phyloP scores from a whole-genome alignment of 257 asterid genomes.

The Nicotiana obtusifolia region DNA sequence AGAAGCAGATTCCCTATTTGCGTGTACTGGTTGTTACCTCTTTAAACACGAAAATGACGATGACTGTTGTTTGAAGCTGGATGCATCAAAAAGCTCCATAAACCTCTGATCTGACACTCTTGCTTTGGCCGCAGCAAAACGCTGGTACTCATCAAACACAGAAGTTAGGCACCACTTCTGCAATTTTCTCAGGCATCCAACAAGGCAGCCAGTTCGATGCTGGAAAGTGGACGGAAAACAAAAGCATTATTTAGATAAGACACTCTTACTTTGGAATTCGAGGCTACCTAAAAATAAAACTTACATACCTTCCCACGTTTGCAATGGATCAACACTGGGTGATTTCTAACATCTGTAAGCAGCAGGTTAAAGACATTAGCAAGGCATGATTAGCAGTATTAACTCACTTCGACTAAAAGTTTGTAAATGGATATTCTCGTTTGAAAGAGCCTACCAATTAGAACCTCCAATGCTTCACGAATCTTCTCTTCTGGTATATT shows the following conservation, averaged over 20 bases:
- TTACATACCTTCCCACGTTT: conserved; percentile 74
- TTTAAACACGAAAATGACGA: conserved; percentile 40
- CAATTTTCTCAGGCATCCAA: conserved; percentile 77
- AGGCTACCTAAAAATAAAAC: not conserved
- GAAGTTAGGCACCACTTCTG: conserved; percentile 84
- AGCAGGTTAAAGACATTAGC: not conserved
- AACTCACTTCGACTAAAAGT: not conserved
- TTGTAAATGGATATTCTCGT: not conserved
- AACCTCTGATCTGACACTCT: conserved; percentile 83
- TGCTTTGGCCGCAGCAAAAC: conserved; percentile 86
- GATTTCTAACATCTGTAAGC: conserved; percentile 58
- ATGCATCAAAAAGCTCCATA: conserved; percentile 68
- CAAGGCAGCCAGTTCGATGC: conserved; percentile 92
- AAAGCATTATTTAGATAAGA: not conserved
- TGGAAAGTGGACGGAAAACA: conserved; percentile 23
- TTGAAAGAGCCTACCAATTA: conserved; percentile 36
- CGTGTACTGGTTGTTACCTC: conserved; percentile 25
- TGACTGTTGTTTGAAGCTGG: conserved; percentile 45
- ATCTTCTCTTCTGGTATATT: conserved; percentile 75
- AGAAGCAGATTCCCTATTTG: not conserved
- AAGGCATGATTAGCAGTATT: not conserved
- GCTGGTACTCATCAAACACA: conserved; percentile 80
- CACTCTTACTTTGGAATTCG: not conserved
- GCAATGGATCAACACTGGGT: conserved; percentile 75
- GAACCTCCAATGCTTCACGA: conserved; percentile 63